Evolutionary conservation across 805 yeast species (phyloP), one percentile per base, ranked within the genome.

Genomic region (Saccharomycopsis sp.): DNA sequence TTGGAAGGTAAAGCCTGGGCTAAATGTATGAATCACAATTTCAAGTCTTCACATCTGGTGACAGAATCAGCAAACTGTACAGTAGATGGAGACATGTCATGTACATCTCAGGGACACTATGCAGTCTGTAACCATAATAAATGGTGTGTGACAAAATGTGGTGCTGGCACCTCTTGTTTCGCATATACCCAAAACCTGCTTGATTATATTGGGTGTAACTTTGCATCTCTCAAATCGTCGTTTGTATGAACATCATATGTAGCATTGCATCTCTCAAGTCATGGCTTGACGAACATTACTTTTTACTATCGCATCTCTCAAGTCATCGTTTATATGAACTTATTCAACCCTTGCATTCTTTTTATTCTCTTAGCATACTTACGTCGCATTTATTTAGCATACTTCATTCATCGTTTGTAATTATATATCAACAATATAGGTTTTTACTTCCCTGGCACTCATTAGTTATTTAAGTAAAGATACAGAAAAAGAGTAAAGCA

Each of bases 151-250:
- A 75, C 76, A 66, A 75, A 70, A 47, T 85, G 90, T 72, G 80
- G 86, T n/a, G 71, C 78, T 1, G 86, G 86, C 52, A 84, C 89
- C 2, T 74, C 82, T 1, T 85, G 90, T 70, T 78, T 73, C 63
- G 86, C 88, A 23, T 79, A 73, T 64, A 74, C 69, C 35, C 65
- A 67, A 42, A 63, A 61, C 41, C 49, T 41, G n/a, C 29, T 8
- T 3, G 84, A 80, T 52, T 72, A 71, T 55, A 70, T 77, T 49
- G 79, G 80, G 29, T 83, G 87, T 68, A 76, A 78, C 67, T 82
- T 71, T 63, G 62, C 67, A 15, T 57, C 59, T 56, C 64, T 68
- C 53, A 73, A 74, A 60, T 63, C 68, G 20, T 47, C 52, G 2
- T 52, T 56, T 22, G n/a, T 47, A 12, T 55, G 53, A 50, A 44